Evolutionary conservation across 306 rosid species (phyloP).

Genomic region (Casuarina cunninghamiana): DNA sequence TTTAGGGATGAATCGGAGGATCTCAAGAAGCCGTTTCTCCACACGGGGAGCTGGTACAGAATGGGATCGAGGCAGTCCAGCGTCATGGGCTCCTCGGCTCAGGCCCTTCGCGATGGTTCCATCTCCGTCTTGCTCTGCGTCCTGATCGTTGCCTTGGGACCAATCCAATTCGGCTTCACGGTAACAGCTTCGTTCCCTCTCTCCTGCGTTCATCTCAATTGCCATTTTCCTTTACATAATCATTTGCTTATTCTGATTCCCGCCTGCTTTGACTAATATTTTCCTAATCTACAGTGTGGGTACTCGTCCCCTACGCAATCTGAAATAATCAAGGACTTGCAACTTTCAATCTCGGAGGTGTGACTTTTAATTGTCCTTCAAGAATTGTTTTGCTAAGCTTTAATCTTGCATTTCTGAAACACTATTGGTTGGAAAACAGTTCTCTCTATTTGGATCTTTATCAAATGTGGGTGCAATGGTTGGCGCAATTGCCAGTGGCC

Average conservation of each 20-base stretch:
- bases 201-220: background rate
- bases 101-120: slow-evolving; percentile 62
- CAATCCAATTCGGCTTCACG: slow-evolving; percentile 88
- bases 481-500: slow-evolving; percentile 91
- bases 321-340: slow-evolving; percentile 54
- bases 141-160: slow-evolving; percentile 79
- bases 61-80: slow-evolving; percentile 79
- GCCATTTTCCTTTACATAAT: background rate
- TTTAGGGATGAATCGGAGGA: slow-evolving; percentile 63
- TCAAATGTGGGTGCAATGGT: slow-evolving; percentile 92
- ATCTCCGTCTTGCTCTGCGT: slow-evolving; percentile 83
- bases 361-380: slow-evolving; percentile 9
- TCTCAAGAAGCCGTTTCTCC: slow-evolving; percentile 78
- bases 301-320: slow-evolving; percentile 86
- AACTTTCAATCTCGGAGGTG: slow-evolving; percentile 74
- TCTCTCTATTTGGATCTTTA: slow-evolving; percentile 74
- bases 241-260: background rate
- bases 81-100: slow-evolving; percentile 52
- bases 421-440: slow-evolving; percentile 35
- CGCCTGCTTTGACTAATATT: background rate
- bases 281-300: slow-evolving; percentile 45
- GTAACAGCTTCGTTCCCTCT: slow-evolving; percentile 4
- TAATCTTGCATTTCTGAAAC: background rate
- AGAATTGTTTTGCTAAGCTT: background rate
- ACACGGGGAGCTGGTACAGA: slow-evolving; percentile 87